Evolutionary conservation across 305 asterid genomes (phyloP), one percentile per base, ranked within the genome.

Genomic region (Stenogyne calaminthoides): DNA sequence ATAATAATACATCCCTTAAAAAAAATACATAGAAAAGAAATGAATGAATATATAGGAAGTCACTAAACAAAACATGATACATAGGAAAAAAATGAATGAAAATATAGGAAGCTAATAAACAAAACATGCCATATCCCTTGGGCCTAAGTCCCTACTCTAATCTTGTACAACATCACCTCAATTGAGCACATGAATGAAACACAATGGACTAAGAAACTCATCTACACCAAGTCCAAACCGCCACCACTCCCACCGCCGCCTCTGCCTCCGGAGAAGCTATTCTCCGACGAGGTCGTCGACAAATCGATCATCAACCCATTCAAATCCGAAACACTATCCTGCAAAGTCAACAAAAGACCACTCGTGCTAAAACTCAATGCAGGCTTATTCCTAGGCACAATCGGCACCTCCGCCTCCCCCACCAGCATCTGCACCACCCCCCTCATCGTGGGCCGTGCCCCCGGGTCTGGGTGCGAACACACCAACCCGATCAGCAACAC

Each of bases 401-500:
- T 47, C 2, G 97, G 96, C 36, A 90, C 81, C 60, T 92, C 92
- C 0, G 88, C 73, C 36, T 92, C 98, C 3, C 97, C 98, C 0
- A 82, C 87, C 57, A 92, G 78, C 94, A 92, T 90, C 52, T 92
- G 98, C 7, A 88, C 96, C 81, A 86, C 98, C 0, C 78, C 80
- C 77, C 98, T 87, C 98, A 92, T 92, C 10, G 92, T 64, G 4
- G 98, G 98, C 58, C 98, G 69, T 20, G 79, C 92, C 86, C 80
- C 12, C 9, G 97, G 97, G 73, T 92, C 98, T 0, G 98, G 93
- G 62, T 90, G 92, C 5, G 98, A 90, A 64, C 98, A 92, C 8
- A 84, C 88, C 66, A 92, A 55, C 47, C 98, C 98, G 7, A 92
- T 79, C 71, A 87, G 18, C 52, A 90, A 9, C 39, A 88, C 91